phyloP scores from a whole-genome alignment of 352 stramenopile genomes.

The Thraustotheca clavata region DNA sequence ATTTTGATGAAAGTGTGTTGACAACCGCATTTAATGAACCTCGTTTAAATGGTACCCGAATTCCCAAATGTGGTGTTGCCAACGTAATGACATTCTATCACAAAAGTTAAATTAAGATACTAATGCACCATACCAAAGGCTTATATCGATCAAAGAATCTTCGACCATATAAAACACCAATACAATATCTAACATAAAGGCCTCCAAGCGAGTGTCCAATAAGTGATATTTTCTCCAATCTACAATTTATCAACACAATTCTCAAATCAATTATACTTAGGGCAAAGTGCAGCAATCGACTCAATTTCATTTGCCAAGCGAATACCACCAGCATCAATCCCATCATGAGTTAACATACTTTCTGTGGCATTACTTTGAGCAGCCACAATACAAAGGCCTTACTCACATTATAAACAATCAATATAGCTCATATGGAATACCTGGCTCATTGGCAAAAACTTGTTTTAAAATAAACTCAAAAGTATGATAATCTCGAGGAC shows the following conservation, averaged over 20 bases:
- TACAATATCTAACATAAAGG: slow-evolving; percentile 70
- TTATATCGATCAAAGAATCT: slow-evolving; percentile 64
- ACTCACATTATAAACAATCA: neutral
- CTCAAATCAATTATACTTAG: slow-evolving; percentile 17
- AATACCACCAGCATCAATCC: slow-evolving; percentile 52
- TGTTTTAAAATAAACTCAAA: slow-evolving; percentile 45
- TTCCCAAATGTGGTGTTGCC: slow-evolving; percentile 66
- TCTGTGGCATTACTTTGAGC: slow-evolving; percentile 38
- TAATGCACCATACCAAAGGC: slow-evolving; percentile 41
- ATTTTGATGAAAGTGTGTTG: slow-evolving; percentile 52
- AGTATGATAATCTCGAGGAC: slow-evolving; percentile 46
- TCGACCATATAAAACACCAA: slow-evolving; percentile 48
- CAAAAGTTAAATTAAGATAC: neutral
- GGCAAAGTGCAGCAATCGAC: slow-evolving; percentile 41
- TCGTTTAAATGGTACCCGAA: slow-evolving; percentile 41
- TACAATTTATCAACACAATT: neutral
- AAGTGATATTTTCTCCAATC: slow-evolving; percentile 56
- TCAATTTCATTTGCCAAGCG: slow-evolving; percentile 66
- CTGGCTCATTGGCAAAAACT: slow-evolving; percentile 31
- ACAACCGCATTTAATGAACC: slow-evolving; percentile 53
- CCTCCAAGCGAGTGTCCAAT: slow-evolving; percentile 71
- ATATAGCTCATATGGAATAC: neutral
- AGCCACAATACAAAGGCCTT: slow-evolving; percentile 15
- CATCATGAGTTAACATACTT: slow-evolving; percentile 73
- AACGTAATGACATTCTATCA: slow-evolving; percentile 74